Conservation (phyloP, 2,329 filamentous ascomycete species). For the Tolypocladium guangdongense region DNA sequence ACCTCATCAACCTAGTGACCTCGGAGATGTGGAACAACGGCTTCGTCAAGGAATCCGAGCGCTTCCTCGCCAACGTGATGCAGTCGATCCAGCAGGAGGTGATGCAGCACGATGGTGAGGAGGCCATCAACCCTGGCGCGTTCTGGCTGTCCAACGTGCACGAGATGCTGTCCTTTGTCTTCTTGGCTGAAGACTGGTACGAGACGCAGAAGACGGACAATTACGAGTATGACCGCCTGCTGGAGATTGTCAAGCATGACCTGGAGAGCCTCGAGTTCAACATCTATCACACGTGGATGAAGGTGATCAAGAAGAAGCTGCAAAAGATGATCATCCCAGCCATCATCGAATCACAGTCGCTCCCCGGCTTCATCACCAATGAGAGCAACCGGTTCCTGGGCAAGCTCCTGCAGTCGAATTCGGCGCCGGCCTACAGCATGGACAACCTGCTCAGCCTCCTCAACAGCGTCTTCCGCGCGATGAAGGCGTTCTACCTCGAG, state of each 20-base stretch:
- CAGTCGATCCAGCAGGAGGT: conserved; percentile 99
- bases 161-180: conserved; percentile 99
- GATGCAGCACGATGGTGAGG: conserved; percentile 96
- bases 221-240: conserved; percentile 92
- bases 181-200: conserved; percentile 98
- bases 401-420: conserved; percentile 87
- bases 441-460: conserved; percentile 91
- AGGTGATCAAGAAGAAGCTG: conserved; percentile 97
- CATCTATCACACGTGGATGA: conserved; percentile 99
- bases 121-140: conserved; percentile 90
- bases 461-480: conserved; percentile 95
- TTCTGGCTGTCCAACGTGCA: conserved; percentile 99
- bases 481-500: conserved; percentile 97
- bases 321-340: conserved; percentile 99
- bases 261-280: conserved; percentile 98
- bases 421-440: conserved; percentile 95
- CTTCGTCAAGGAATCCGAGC: conserved; percentile 97
- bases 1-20: conserved; percentile 96
- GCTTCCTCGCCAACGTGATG: conserved; percentile 98
- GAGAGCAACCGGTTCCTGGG: conserved; percentile 97
- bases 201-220: conserved; percentile 99
- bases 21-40: conserved; percentile 99
- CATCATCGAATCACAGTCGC: conserved; percentile 96
- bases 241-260: conserved; percentile 99
- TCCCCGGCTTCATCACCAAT: conserved; percentile 96